These are phyloP conservation scores for Penicillium sp. DNA, from an alignment of 2,329 filamentous ascomycete species.

Conservation along the genomic window DNA sequence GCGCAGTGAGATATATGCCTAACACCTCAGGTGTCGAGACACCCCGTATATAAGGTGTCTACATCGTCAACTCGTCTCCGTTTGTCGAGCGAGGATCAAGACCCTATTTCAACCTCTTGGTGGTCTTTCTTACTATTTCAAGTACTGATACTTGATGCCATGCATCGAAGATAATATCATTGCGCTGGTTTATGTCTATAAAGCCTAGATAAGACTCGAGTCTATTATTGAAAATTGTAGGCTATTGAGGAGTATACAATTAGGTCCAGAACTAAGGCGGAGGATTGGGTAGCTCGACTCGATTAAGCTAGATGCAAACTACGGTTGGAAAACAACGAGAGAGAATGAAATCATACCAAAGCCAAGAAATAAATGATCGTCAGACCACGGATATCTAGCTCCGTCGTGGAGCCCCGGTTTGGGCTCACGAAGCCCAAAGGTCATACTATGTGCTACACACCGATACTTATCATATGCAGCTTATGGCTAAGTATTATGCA, in stretches of 20 bases:
- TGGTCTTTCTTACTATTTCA: background rate
- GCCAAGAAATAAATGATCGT: background rate
- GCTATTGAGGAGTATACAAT: background rate
- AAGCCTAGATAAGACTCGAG: background rate
- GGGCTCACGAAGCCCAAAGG: background rate
- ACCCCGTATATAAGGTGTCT: background rate
- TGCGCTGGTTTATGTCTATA: background rate
- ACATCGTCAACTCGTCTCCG: background rate
- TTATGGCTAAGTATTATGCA: background rate
- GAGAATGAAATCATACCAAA: background rate
- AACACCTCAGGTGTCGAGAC: background rate
- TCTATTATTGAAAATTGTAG: background rate
- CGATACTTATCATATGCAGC: background rate
- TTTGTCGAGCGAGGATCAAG: background rate
- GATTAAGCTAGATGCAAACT: background rate
- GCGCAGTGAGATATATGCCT: background rate
- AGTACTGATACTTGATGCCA: background rate
- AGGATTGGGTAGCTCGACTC: background rate
- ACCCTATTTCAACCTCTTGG: background rate
- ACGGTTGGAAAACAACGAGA: background rate
- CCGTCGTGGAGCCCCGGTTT: background rate
- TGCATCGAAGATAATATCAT: background rate
- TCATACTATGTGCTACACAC: background rate
- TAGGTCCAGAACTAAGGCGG: background rate
- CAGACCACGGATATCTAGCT: background rate